A percentile compares a stretch with the other conserved stretches of the same genome.
Evolutionary conservation across 805 yeast genomes (phyloP).

Genomic region (Metschnikowia dekortorum): DNA sequence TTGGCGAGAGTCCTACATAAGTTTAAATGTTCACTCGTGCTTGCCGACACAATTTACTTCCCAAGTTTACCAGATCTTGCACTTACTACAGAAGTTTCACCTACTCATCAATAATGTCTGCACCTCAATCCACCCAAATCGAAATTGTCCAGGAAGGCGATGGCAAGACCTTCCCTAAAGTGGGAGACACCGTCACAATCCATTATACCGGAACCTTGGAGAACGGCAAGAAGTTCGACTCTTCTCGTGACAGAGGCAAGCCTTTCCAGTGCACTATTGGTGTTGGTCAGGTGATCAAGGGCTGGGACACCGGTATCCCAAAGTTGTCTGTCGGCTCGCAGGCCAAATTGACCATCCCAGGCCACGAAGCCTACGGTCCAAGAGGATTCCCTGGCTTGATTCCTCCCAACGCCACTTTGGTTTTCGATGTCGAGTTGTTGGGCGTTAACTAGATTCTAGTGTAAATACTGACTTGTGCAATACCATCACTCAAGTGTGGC

Average conservation of each 20-base stretch:
- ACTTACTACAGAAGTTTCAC: neutral
- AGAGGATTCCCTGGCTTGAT: conserved; percentile 96
- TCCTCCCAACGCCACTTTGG: conserved; percentile 93
- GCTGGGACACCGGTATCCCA: conserved; percentile 96
- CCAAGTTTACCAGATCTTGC: conserved; percentile 8
- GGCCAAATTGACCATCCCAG: conserved; percentile 89
- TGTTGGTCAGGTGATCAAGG: conserved; percentile 93
- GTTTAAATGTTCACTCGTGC: conserved; percentile 10
- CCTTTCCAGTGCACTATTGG: conserved; percentile 95
- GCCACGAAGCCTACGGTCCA: conserved; percentile 87
- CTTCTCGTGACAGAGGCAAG: conserved; percentile 90
- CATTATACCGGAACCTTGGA: conserved; percentile 95
- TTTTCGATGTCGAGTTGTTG: conserved; percentile 76
- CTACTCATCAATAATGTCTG: conserved; percentile 27
- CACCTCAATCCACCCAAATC: conserved; percentile 38
- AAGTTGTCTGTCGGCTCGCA: conserved; percentile 88
- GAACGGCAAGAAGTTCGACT: conserved; percentile 93
- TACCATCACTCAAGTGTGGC: neutral
- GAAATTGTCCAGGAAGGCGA: conserved; percentile 61
- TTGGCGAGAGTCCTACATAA: neutral
- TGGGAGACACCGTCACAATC: conserved; percentile 86
- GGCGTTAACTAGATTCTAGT: conserved; percentile 40
- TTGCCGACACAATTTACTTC: conserved; percentile 9
- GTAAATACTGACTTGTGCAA: neutral
- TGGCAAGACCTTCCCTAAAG: conserved; percentile 78